A percentile compares a stretch with the other conserved stretches of the same genome.
Evolutionary conservation across 352 stramenopile species (phyloP).

Genomic region (Globisporangium alternatum): DNA sequence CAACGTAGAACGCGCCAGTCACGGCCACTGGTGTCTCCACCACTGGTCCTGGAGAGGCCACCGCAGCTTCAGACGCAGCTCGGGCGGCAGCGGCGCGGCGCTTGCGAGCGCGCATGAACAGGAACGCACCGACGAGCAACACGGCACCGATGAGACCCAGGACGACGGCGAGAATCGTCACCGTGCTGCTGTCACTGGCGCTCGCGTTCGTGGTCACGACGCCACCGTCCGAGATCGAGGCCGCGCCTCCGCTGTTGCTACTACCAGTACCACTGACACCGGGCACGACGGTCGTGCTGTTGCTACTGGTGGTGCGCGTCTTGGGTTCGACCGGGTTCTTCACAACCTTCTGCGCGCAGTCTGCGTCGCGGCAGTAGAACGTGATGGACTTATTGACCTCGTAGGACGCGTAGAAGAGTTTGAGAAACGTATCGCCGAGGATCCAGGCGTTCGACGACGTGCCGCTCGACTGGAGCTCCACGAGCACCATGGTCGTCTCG

Average conservation of each 20-base stretch:
- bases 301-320: conserved; percentile 2
- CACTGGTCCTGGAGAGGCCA: neutral
- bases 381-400: conserved; percentile 56
- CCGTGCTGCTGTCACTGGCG: conserved; percentile 17
- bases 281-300: conserved; percentile 3
- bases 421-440: conserved; percentile 71
- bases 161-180: conserved; percentile 33
- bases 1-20: conserved; percentile 1
- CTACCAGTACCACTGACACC: neutral
- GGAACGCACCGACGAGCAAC: conserved; percentile 31
- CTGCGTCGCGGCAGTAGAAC: conserved; percentile 65
- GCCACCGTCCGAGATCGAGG: conserved; percentile 15
- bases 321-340: conserved; percentile 9
- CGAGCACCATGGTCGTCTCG: conserved; percentile 26
- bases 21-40: neutral
- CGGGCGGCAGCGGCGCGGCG: neutral
- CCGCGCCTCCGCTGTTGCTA: neutral
- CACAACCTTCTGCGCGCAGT: conserved; percentile 24
- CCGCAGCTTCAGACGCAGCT: neutral
- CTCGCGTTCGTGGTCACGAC: conserved; percentile 10
- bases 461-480: conserved; percentile 36
- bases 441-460: conserved; percentile 56
- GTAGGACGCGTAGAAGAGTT: conserved; percentile 68
- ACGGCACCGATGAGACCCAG: conserved; percentile 37
- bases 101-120: conserved; percentile 18